Conservation (phyloP, 225 moss, liverwort and hornwort genomes). For the Polytrichum commune region DNA sequence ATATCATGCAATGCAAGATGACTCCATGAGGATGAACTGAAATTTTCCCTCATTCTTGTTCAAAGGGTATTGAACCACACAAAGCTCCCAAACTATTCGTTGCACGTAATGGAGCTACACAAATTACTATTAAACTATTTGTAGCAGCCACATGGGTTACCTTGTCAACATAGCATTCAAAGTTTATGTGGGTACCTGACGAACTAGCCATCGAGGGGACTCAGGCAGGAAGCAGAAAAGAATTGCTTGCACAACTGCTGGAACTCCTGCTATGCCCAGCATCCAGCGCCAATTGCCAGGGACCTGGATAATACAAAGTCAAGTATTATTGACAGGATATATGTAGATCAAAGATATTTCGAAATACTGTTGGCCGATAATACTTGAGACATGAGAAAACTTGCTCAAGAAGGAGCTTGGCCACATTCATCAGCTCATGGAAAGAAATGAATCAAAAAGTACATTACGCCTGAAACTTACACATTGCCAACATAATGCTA, state of each 20-base stretch:
- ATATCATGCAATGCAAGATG: no score
- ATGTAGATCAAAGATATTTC: background rate
- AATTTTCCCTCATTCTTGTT: no score
- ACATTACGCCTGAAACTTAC: no score
- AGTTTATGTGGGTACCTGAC: constrained; percentile 53
- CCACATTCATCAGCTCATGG: no score
- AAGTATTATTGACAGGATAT: background rate
- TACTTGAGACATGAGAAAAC: no score
- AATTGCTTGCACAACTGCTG: constrained; percentile 73
- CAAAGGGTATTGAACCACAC: background rate
- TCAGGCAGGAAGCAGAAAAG: constrained; percentile 82
- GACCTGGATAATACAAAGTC: constrained; percentile 40
- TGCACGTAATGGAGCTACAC: background rate
- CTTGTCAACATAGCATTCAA: background rate
- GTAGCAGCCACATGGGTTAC: background rate
- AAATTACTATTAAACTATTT: background rate
- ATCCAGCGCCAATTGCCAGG: constrained; percentile 99
- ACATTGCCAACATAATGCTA: no score
- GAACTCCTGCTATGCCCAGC: constrained; percentile 80
- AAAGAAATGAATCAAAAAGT: no score
- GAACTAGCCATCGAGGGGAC: constrained; percentile 88
- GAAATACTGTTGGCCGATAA: no score
- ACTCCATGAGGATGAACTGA: no score
- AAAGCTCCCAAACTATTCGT: background rate
- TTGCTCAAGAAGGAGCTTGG: no score